A percentile compares a stretch with the other conserved stretches of the same genome.
phyloP scores from a whole-genome alignment of 1,284 basidiomycete genomes.

The Leccinum subspadiceum region DNA sequence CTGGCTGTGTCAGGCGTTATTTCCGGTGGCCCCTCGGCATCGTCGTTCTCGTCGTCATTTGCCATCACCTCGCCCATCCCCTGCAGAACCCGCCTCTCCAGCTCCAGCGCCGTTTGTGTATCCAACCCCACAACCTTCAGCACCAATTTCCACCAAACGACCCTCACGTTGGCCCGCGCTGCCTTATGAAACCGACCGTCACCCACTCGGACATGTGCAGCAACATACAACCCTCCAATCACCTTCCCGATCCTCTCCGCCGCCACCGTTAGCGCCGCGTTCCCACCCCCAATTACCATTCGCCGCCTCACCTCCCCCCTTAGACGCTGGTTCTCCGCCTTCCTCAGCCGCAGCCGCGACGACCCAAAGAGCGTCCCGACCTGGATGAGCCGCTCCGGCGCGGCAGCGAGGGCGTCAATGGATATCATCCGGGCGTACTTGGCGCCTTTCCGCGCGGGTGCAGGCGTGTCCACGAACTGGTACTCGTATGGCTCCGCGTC shows the following conservation, averaged over 20 bases:
- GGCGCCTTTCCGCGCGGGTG: constrained; percentile 23
- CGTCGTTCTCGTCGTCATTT: not conserved
- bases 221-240: constrained; percentile 57
- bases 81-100: constrained; percentile 36
- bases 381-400: constrained; percentile 48
- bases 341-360: constrained; percentile 54
- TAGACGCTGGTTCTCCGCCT: constrained; percentile 37
- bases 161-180: constrained; percentile 41
- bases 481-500: constrained; percentile 63
- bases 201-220: constrained; percentile 64
- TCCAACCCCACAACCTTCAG: constrained; percentile 41
- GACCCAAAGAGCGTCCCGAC: constrained; percentile 71
- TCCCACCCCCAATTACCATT: constrained; percentile 49
- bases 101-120: constrained; percentile 35
- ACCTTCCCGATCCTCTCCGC: constrained; percentile 41
- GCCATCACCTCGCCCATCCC: not conserved
- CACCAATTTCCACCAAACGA: constrained; percentile 58
- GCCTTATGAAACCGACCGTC: constrained; percentile 59
- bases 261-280: constrained; percentile 42
- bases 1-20: no score
- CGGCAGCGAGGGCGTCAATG: constrained; percentile 17
- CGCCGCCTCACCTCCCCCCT: constrained; percentile 46
- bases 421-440: constrained; percentile 45
- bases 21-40: no score
- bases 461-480: constrained; percentile 58